Conservation (phyloP, 352 stramenopile genomes). For the Phytophthora agathidicida region DNA sequence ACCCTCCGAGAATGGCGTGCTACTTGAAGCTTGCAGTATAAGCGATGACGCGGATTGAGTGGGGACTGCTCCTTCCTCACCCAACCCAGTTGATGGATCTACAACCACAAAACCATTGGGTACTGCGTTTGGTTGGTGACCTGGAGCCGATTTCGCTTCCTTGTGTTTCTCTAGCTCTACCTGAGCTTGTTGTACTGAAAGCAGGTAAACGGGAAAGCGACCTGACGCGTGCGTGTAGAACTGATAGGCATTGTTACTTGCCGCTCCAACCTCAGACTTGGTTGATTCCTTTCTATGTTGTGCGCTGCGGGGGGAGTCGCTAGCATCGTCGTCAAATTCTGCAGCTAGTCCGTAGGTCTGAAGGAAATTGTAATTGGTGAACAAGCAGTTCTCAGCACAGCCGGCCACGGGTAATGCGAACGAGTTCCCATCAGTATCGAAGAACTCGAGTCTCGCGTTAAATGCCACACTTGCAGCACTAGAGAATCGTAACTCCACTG, state of each 20-base stretch:
- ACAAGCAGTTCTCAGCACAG: slow-evolving; percentile 91
- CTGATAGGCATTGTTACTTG: slow-evolving; percentile 18
- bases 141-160: slow-evolving; percentile 6
- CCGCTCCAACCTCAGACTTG: not conserved
- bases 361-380: slow-evolving; percentile 92
- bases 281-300: slow-evolving; percentile 13
- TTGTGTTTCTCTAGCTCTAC: slow-evolving; percentile 42
- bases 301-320: not conserved
- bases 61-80: slow-evolving; percentile 4
- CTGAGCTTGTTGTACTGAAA: slow-evolving; percentile 52
- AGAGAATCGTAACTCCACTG: slow-evolving; percentile 85
- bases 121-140: slow-evolving; percentile 9
- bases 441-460: slow-evolving; percentile 92
- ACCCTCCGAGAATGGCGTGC: slow-evolving; percentile 28
- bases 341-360: slow-evolving; percentile 34
- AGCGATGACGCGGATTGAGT: not conserved
- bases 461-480: slow-evolving; percentile 91
- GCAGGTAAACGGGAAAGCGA: slow-evolving; percentile 67
- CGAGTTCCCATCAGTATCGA: slow-evolving; percentile 88
- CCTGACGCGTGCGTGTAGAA: slow-evolving; percentile 60
- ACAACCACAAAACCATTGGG: slow-evolving; percentile 54
- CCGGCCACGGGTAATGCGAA: slow-evolving; percentile 89
- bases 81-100: slow-evolving; percentile 37
- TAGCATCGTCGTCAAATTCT: slow-evolving; percentile 10
- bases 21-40: not conserved